phyloP scores from a whole-genome alignment of 352 stramenopile species.

The Saprolegnia diclina region DNA sequence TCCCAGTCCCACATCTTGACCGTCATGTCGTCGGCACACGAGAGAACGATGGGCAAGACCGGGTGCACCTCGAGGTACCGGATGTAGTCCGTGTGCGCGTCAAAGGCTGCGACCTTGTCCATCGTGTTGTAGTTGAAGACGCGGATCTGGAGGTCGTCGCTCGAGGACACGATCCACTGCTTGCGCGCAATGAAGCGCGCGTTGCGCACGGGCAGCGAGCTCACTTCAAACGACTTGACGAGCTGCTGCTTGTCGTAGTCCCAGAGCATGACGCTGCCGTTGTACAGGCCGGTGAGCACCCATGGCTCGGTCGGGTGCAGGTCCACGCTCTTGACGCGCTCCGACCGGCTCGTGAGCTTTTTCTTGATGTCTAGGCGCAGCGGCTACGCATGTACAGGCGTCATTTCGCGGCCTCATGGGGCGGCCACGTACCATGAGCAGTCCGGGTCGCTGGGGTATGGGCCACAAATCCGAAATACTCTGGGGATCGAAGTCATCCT shows the following conservation, averaged over 20 bases:
- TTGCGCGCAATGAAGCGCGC: slow-evolving; percentile 95
- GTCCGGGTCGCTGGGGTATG: too few relatives aligned
- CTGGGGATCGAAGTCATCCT: too few relatives aligned
- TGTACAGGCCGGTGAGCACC: slow-evolving; percentile 97
- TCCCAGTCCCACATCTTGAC: slow-evolving; percentile 99
- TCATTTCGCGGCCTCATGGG: background rate
- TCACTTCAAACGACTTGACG: slow-evolving; percentile 98
- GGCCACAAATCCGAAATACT: too few relatives aligned
- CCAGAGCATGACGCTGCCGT: slow-evolving; percentile 98
- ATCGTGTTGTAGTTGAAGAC: slow-evolving; percentile 99
- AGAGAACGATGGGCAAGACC: slow-evolving; percentile 94
- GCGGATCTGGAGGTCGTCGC: slow-evolving; percentile 95
- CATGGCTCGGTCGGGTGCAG: slow-evolving; percentile 97
- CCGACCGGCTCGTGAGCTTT: slow-evolving; percentile 92
- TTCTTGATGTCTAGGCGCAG: slow-evolving; percentile 86
- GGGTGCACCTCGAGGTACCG: slow-evolving; percentile 95
- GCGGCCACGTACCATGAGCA: background rate
- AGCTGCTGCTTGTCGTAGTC: slow-evolving; percentile 93
- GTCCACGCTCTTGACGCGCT: slow-evolving; percentile 98
- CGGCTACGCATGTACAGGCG: slow-evolving; percentile 35
- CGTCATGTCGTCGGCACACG: slow-evolving; percentile 97
- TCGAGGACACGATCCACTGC: slow-evolving; percentile 95
- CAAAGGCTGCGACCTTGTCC: slow-evolving; percentile 93
- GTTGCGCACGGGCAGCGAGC: slow-evolving; percentile 90
- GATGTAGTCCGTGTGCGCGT: slow-evolving; percentile 99